Percentiles rank a stretch among this genome's conserved stretches.
phyloP scores from a whole-genome alignment of 495 filamentous ascomycete species.

The Penicillium goetzii region DNA sequence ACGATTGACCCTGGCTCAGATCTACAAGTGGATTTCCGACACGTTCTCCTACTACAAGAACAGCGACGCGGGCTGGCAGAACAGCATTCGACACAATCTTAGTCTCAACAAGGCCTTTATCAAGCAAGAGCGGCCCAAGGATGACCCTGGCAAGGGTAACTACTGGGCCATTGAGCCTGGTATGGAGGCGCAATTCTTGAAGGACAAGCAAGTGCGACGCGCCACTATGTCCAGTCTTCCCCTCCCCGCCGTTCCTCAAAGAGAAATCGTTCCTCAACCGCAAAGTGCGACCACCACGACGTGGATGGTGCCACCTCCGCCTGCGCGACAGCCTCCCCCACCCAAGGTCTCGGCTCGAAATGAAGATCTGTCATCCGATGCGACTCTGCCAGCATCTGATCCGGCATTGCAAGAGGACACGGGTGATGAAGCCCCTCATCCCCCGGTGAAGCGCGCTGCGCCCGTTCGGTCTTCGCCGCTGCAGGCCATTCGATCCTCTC shows the following conservation, averaged over 20 bases:
- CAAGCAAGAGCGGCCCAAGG: slow-evolving; percentile 94
- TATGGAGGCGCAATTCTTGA: slow-evolving; percentile 83
- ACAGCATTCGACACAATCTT: slow-evolving; percentile 98
- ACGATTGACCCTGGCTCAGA: slow-evolving; percentile 89
- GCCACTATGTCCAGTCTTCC: slow-evolving; percentile 54
- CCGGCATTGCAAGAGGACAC: slow-evolving; percentile 68
- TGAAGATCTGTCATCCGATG: slow-evolving; percentile 84
- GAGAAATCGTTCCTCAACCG: slow-evolving; percentile 35
- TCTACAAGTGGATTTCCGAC: slow-evolving; percentile 99
- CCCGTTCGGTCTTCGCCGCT: slow-evolving; percentile 61
- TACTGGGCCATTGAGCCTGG: slow-evolving; percentile 95
- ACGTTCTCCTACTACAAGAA: slow-evolving; percentile 86
- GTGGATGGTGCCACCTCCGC: slow-evolving; percentile 46
- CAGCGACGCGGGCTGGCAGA: slow-evolving; percentile 91
- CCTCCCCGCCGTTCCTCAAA: slow-evolving; percentile 42
- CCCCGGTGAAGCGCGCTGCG: slow-evolving; percentile 37
- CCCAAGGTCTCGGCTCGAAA: slow-evolving; percentile 30
- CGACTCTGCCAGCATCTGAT: slow-evolving; percentile 90
- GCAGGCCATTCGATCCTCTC: slow-evolving; percentile 81
- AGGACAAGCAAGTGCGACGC: slow-evolving; percentile 72
- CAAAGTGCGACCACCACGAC: slow-evolving; percentile 40
- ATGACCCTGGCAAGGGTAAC: slow-evolving; percentile 97
- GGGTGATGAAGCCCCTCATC: slow-evolving; percentile 47
- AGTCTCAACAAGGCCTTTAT: slow-evolving; percentile 96
- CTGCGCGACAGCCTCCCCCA: slow-evolving; percentile 27